phyloP scores from a whole-genome alignment of 2,329 filamentous ascomycete species.

The Beauveria sp. region DNA sequence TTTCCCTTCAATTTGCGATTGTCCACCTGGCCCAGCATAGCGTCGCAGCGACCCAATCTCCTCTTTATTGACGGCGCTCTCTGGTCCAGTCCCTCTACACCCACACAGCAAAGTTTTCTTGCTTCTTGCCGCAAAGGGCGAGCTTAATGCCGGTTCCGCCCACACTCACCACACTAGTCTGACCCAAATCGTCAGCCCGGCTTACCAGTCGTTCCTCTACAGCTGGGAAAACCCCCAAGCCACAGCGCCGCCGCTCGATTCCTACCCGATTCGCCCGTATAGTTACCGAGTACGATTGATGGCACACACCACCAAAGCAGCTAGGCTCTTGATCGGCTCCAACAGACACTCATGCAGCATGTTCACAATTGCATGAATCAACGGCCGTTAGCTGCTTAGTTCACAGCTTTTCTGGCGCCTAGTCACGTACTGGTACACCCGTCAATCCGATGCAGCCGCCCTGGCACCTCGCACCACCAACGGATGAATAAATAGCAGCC shows the following conservation, averaged over 20 bases:
- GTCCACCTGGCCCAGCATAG: too few species aligned
- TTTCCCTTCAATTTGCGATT: too few species aligned
- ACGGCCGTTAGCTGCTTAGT: background rate
- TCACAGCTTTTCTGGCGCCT: background rate
- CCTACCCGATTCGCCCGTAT: slow-evolving; percentile 3
- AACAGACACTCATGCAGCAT: background rate
- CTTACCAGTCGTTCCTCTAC: background rate
- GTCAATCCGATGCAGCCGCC: background rate
- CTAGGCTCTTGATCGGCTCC: background rate
- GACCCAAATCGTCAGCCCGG: background rate
- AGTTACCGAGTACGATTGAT: background rate
- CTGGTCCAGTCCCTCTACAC: background rate
- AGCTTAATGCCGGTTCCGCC: slow-evolving; percentile 1
- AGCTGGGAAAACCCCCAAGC: background rate
- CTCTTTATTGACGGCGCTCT: background rate
- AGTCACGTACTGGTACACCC: background rate
- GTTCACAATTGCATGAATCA: background rate
- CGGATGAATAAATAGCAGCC: background rate
- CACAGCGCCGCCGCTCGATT: slow-evolving; percentile 1
- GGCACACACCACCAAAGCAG: background rate
- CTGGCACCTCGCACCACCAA: background rate
- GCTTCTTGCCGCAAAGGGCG: background rate
- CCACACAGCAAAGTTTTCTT: background rate
- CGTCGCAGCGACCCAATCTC: too few species aligned
- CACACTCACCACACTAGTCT: background rate